A percentile compares a stretch with the other conserved stretches of the same genome.
Conservation (phyloP, 805 yeast species). For the Starmera dryadoides region DNA sequence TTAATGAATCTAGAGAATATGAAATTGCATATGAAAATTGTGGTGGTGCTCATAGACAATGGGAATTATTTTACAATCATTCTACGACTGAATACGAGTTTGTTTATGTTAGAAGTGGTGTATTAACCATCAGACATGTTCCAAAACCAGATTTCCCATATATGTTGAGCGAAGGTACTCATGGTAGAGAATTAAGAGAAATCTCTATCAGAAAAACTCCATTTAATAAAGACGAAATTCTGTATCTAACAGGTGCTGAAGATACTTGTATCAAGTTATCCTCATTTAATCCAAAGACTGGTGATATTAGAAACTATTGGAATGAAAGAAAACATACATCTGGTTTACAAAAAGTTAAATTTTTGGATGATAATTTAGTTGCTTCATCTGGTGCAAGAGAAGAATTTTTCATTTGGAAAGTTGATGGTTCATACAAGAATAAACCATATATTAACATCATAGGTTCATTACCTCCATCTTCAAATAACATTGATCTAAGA, state of each 20-base stretch:
- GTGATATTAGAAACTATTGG: conserved; percentile 43
- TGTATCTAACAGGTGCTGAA: conserved; percentile 78
- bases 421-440: conserved; percentile 28
- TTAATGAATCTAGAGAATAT: conserved; percentile 72
- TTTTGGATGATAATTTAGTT: conserved; percentile 43
- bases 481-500: conserved; percentile 71
- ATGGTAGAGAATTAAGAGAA: conserved; percentile 87
- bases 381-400: conserved; percentile 76
- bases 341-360: conserved; percentile 72
- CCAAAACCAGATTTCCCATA: conserved; percentile 20
- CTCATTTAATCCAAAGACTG: conserved; percentile 24
- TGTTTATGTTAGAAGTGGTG: conserved; percentile 52
- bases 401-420: conserved; percentile 77
- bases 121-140: conserved; percentile 32
- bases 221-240: conserved; percentile 17
- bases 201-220: conserved; percentile 42
- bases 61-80: conserved; percentile 43
- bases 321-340: conserved; percentile 77
- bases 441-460: conserved; percentile 41
- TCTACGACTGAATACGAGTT: conserved; percentile 35
- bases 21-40: conserved; percentile 68
- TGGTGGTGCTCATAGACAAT: conserved; percentile 88
- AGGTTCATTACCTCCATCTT: conserved; percentile 48
- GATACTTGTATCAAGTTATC: conserved; percentile 75
- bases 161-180: conserved; percentile 56